Evolutionary conservation across 805 yeast species (phyloP).

Genomic region (Teunomyces tritomae): DNA sequence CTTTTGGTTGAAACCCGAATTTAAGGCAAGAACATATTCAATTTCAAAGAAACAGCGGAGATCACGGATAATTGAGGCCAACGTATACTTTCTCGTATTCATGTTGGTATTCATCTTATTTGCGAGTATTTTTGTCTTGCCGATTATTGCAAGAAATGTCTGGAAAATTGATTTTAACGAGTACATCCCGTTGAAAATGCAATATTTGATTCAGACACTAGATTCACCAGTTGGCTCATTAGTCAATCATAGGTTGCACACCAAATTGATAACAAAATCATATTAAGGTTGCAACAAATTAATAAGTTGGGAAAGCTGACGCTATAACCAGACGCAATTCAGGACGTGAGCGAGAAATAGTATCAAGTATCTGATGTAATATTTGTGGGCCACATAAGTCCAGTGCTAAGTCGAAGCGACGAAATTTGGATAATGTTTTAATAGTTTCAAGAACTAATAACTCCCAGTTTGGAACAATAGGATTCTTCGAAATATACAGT

Average conservation of each 20-base stretch:
- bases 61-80: conserved; percentile 34
- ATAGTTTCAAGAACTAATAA: conserved; percentile 19
- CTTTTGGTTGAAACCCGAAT: conserved; percentile 63
- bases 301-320: no score
- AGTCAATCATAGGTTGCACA: conserved; percentile 36
- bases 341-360: neutral
- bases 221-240: conserved; percentile 10
- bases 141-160: conserved; percentile 33
- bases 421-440: conserved; percentile 26
- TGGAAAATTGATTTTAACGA: conserved; percentile 39
- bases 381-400: conserved; percentile 26
- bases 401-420: conserved; percentile 35
- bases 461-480: conserved; percentile 13
- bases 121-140: conserved; percentile 36
- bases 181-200: conserved; percentile 38
- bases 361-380: neutral
- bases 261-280: conserved; percentile 9
- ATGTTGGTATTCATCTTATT: conserved; percentile 23
- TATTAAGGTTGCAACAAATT: neutral
- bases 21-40: conserved; percentile 47
- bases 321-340: neutral
- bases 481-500: conserved; percentile 11
- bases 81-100: conserved; percentile 35
- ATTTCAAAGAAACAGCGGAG: conserved; percentile 43
- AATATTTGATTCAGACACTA: conserved; percentile 44